Conservation (phyloP, 805 yeast genomes). For the Saccharomycopsis schoenii region DNA sequence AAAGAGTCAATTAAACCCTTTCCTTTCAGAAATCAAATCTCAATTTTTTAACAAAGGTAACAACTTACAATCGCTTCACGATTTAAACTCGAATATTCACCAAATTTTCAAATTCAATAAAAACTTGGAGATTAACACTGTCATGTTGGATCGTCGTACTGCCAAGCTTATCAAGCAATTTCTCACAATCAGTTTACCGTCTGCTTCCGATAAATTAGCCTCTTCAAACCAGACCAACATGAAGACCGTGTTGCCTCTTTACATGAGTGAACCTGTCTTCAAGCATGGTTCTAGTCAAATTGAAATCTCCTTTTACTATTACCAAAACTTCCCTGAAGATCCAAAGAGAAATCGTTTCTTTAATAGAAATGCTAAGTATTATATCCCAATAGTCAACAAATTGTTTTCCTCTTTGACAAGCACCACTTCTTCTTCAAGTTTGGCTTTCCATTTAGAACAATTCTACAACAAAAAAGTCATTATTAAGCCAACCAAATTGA, state of each 20-base stretch:
- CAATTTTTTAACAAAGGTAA: constrained; percentile 13
- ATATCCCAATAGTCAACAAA: constrained; percentile 11
- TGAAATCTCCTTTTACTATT: constrained; percentile 15
- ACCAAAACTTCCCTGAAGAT: constrained; percentile 1
- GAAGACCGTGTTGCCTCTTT: constrained; percentile 9
- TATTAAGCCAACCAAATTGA: constrained; percentile 12
- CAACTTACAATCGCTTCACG: constrained; percentile 13
- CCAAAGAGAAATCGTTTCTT: constrained; percentile 3
- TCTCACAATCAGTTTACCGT: constrained; percentile 7
- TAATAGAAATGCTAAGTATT: constrained; percentile 9
- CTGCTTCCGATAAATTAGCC: not conserved
- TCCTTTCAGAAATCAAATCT: constrained; percentile 3
- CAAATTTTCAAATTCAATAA: constrained; percentile 16
- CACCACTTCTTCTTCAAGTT: not conserved
- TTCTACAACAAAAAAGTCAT: constrained; percentile 13
- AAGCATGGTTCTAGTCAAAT: constrained; percentile 11
- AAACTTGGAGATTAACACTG: constrained; percentile 12
- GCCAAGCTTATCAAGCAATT: constrained; percentile 9
- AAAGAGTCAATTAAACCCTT: constrained; percentile 1
- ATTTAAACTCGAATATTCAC: constrained; percentile 11
- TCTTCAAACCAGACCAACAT: not conserved
- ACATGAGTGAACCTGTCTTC: constrained; percentile 11
- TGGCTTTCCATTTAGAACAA: constrained; percentile 7
- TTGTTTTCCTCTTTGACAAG: constrained; percentile 8
- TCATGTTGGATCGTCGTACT: constrained; percentile 12